Conservation (phyloP, 495 filamentous ascomycete species). For the Daldinia concentrica region DNA sequence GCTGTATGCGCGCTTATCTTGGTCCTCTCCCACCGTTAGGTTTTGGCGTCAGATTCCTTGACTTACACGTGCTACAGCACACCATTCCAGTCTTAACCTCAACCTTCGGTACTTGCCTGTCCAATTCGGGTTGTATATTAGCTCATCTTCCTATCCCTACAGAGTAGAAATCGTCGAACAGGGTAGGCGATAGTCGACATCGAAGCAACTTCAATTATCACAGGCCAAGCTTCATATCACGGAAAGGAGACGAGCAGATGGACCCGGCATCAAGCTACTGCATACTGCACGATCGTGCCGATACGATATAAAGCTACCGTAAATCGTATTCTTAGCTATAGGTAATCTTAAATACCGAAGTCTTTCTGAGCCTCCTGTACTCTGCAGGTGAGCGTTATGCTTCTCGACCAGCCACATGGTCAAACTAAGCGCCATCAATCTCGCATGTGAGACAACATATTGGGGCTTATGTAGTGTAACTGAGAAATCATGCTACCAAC, state of each 20-base stretch:
- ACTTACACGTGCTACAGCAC: constrained; percentile 21
- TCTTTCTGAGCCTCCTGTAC: not conserved
- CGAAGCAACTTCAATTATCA: not conserved
- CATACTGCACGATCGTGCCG: not conserved
- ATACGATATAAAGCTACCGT: not conserved
- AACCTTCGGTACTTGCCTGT: not conserved
- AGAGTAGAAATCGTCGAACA: not conserved
- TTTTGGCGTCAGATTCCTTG: constrained; percentile 20
- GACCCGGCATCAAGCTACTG: not conserved
- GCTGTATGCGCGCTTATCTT: constrained; percentile 17
- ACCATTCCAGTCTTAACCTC: constrained; percentile 3
- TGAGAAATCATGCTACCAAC: not conserved
- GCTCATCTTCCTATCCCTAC: not conserved
- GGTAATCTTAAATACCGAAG: not conserved
- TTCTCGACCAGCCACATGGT: not conserved
- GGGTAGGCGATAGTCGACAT: not conserved
- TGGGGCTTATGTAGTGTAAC: not conserved
- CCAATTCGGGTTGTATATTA: not conserved
- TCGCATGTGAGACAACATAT: not conserved
- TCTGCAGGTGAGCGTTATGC: not conserved
- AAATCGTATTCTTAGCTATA: not conserved
- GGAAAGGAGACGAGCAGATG: not conserved
- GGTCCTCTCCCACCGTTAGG: not conserved
- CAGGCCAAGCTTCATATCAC: not conserved
- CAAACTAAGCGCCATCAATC: constrained; percentile 6